Evolutionary conservation across 2,329 filamentous ascomycete genomes (phyloP).

Genomic region (Piedraia hortae): DNA sequence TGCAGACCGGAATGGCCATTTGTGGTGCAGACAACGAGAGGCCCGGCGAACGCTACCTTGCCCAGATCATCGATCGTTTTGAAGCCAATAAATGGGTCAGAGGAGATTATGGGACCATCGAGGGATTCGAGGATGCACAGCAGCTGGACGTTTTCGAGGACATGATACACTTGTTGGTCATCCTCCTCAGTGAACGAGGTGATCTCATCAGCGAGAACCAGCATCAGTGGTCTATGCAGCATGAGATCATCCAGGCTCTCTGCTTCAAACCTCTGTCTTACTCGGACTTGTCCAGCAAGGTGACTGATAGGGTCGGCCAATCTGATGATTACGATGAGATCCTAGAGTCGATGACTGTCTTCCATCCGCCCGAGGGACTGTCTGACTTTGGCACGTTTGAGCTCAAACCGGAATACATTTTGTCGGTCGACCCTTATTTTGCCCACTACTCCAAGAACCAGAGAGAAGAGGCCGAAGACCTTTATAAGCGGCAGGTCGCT

Average conservation of each 20-base stretch:
- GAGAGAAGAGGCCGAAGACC: conserved; percentile 74
- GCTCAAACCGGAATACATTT: conserved; percentile 59
- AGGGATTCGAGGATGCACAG: conserved; percentile 61
- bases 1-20: conserved; percentile 72
- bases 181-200: conserved; percentile 68
- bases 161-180: conserved; percentile 77
- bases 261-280: conserved; percentile 93
- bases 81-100: conserved; percentile 70
- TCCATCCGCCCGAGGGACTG: conserved; percentile 69
- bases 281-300: conserved; percentile 61
- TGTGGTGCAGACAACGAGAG: conserved; percentile 42
- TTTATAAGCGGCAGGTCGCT: conserved; percentile 65
- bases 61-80: conserved; percentile 75
- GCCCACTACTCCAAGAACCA: conserved; percentile 94
- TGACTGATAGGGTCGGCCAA: conserved; percentile 74
- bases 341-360: conserved; percentile 65
- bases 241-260: conserved; percentile 75
- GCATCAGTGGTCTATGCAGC: conserved; percentile 39
- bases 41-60: conserved; percentile 32
- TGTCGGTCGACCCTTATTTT: conserved; percentile 82
- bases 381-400: conserved; percentile 88
- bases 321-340: conserved; percentile 67
- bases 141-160: conserved; percentile 86
- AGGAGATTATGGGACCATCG: conserved; percentile 46
- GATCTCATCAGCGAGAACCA: conserved; percentile 46